Evolutionary conservation across 2,329 filamentous ascomycete genomes (phyloP).

Genomic region (Helotiales sp.): DNA sequence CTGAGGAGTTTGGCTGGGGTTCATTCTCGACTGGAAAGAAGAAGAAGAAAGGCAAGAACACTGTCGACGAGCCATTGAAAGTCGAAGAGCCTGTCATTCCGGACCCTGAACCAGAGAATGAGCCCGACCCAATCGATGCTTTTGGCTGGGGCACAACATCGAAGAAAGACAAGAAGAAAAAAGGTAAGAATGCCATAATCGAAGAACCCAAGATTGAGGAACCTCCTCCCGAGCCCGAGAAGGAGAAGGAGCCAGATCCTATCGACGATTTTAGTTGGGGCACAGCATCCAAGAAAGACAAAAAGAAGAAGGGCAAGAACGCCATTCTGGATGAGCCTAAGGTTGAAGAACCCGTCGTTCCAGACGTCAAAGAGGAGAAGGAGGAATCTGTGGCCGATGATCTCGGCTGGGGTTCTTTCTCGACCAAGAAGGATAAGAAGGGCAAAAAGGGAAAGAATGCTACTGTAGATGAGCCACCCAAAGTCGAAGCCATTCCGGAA

Average conservation of each 20-base stretch:
- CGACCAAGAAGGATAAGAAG: slow-evolving; percentile 27
- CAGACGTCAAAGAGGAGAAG: slow-evolving; percentile 9
- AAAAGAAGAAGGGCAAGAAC: slow-evolving; percentile 43
- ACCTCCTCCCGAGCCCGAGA: slow-evolving; percentile 19
- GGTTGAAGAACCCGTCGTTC: slow-evolving; percentile 29
- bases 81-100: not conserved
- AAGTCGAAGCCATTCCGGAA: not conserved
- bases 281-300: slow-evolving; percentile 48
- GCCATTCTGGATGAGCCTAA: slow-evolving; percentile 27
- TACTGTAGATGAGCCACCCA: not conserved
- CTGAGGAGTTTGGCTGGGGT: slow-evolving; percentile 26
- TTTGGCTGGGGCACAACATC: not conserved
- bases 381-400: slow-evolving; percentile 42
- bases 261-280: slow-evolving; percentile 48
- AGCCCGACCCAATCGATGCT: slow-evolving; percentile 14
- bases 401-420: slow-evolving; percentile 38
- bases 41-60: slow-evolving; percentile 48
- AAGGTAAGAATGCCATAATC: not conserved
- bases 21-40: slow-evolving; percentile 30
- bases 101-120: not conserved
- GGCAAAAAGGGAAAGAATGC: not conserved
- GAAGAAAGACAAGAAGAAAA: slow-evolving; percentile 1
- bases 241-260: slow-evolving; percentile 1
- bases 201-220: not conserved
- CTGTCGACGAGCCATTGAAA: slow-evolving; percentile 22